Evolutionary conservation across 2,329 filamentous ascomycete species (phyloP), one percentile per base, ranked within the genome.

Genomic region (Aureobasidium mangrovei): DNA sequence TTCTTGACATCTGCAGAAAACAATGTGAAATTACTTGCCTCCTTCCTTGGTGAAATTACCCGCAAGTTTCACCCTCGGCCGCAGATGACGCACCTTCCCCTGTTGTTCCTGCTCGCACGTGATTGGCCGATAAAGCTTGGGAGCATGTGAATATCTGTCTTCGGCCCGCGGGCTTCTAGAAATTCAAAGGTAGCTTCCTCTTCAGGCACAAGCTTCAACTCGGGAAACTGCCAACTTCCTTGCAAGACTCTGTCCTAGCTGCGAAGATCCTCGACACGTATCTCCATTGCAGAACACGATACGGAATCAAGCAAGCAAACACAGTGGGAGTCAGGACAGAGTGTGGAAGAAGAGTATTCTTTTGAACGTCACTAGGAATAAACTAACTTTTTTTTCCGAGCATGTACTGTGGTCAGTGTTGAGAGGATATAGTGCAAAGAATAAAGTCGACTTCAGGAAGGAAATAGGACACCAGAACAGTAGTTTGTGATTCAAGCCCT

Each of bases 51-150:
- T 26, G 46, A 39, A 7, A 49, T 49, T 33, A 36, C 27, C 29
- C 26, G 32, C 29, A 48, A 35, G 33, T 39, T 48, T 40, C 35
- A 39, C 39, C 35, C 46, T 49, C 46, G 46, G 46, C 46, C 46
- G 29, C 8, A 3, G 8, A 49, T 49, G 46, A 49, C 46, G 46
- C 46, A n/a, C 36, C 18, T 26, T 29, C 36, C 31, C 31, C 27
- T 36, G 28, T 27, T 24, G 9, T 2, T n/a, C 28, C 46, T 49
- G 29, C 32, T 32, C 28, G 35, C 46, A 49, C 36, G 38, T 51
- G 47, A 51, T 42, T 51, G 47, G 24, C 27, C 38, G 8, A 32
- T 49, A 49, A 48, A 38, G 26, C 38, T 43, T 18, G 9, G 33
- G 29, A 24, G 38, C 47, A 51, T 18, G 47, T 51, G 47, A 51